Base-by-base conservation (phyloP, 2,329 filamentous ascomycete species). In the Aspergillus sp. region DNA sequence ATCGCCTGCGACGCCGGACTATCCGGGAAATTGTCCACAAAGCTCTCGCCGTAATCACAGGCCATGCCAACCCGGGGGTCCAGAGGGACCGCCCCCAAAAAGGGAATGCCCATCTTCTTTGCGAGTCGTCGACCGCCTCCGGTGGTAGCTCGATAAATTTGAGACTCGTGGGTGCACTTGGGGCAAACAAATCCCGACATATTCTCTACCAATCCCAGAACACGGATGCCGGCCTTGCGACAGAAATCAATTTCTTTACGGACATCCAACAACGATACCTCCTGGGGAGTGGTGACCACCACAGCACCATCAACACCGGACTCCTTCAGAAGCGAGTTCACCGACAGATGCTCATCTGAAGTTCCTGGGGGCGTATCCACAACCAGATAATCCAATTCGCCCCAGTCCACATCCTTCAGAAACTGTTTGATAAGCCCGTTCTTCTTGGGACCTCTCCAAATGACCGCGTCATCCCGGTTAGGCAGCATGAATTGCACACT, bases 351-450 rank as follows among this genome's bases (percentile, higher is more conserved):
- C 72, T 98, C 93, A 65, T 98, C 93, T 50, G 84, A 90, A 2
- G 93, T 98, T 15, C 93, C 93, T 0, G 93, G 93, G 1, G 94
- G 93, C 1, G 93, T 98, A 67, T 98, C 93, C 9, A 97, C 89
- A 45, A 98, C 78, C 49, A 98, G 65, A 57, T 91, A 95, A 63
- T 98, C 93, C 68, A 97, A 75, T 51, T 94, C 87, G 7, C 93
- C 93, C 93, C 94, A 98, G 64, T 94, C 89, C 5, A 98, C 93
- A 62, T 98, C 94, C 74, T 95, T 96, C 45, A 98, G 72, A 60
- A 98, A 98, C 67, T 94, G 88, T 74, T 98, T 98, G 65, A 98
- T 97, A 49, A 98, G 73, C 0, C 93, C 93, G 62, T 97, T 98
- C 79, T 98, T 98, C 80, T 98, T 98, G 2, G 93, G 86, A 0